phyloP scores from a whole-genome alignment of 306 rosid genomes.

The Bauhinia variegata region DNA sequence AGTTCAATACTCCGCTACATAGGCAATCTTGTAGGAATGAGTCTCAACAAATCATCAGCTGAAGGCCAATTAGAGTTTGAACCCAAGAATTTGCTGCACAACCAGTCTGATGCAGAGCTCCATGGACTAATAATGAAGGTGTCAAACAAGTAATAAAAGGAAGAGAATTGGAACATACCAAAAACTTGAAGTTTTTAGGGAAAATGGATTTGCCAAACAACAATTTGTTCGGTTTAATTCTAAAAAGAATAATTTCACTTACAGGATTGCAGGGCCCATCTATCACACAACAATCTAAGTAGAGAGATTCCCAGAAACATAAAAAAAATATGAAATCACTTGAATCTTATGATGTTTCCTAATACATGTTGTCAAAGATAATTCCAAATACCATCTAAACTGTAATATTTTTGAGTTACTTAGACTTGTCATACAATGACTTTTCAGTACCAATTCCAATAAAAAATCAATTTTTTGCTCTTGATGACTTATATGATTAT shows the following conservation, averaged over 20 bases:
- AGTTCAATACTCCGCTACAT: conserved; percentile 25
- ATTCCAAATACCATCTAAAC: background rate
- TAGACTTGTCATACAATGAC: no score
- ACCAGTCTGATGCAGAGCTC: background rate
- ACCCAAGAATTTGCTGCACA: background rate
- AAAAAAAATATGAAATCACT: conserved; percentile 9
- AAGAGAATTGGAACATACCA: background rate
- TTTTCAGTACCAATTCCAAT: no score
- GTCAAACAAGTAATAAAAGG: conserved; percentile 17
- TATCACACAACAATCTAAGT: background rate
- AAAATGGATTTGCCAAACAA: conserved; percentile 4
- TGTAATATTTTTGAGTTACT: no score
- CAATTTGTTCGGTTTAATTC: background rate
- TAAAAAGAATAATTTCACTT: background rate
- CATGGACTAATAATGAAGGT: background rate
- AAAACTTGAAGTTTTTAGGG: background rate
- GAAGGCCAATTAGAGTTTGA: no score
- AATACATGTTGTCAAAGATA: background rate
- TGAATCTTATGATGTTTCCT: conserved; percentile 7
- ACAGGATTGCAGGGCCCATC: background rate
- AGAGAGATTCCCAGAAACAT: conserved; percentile 12
- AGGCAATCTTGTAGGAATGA: conserved; percentile 27
- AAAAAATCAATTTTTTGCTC: no score
- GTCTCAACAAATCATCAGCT: background rate
- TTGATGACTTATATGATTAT: no score